Percentiles rank a stretch among this genome's conserved stretches.
These are phyloP conservation scores for Teratosphaeriaceae sp. DNA, from an alignment of 2,329 filamentous ascomycete species.

Conservation along the genomic window DNA sequence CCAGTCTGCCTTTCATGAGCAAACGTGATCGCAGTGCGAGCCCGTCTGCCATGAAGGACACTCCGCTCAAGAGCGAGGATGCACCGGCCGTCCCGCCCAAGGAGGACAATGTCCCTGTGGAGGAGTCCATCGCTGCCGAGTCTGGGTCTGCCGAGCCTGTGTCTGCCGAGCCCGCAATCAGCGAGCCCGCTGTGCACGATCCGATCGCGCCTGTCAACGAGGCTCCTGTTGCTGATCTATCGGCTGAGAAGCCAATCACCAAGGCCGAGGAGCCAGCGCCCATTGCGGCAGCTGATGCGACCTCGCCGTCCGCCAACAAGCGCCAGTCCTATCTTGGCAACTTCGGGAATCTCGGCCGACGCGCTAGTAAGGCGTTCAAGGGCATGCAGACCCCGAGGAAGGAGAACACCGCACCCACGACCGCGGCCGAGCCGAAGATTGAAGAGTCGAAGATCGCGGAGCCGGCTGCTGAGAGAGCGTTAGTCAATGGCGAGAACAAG, in stretches of 20 bases:
- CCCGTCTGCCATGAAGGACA: conserved; percentile 32
- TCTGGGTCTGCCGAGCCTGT: conserved; percentile 1
- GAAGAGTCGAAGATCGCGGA: conserved; percentile 12
- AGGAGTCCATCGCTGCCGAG: conserved; percentile 4
- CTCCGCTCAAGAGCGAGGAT: conserved; percentile 22
- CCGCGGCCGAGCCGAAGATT: conserved; percentile 14
- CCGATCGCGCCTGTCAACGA: conserved; percentile 18
- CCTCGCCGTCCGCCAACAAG: conserved; percentile 20
- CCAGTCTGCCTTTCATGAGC: conserved; percentile 23
- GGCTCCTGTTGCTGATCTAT: conserved; percentile 20
- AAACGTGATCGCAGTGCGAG: conserved; percentile 29
- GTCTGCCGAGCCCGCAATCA: conserved; percentile 1
- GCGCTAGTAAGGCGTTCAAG: conserved; percentile 30
- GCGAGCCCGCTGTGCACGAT: conserved; percentile 2
- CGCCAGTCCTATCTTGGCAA: conserved; percentile 27
- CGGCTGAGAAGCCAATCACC: conserved; percentile 19
- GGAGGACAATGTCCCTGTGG: conserved; percentile 19
- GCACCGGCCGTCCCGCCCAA: conserved; percentile 17
- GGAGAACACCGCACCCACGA: conserved; percentile 17
- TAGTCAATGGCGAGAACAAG: conserved; percentile 17
- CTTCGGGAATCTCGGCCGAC: conserved; percentile 21
- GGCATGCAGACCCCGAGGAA: conserved; percentile 26
- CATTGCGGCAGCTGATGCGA: conserved; percentile 12
- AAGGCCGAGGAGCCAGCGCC: conserved; percentile 16
- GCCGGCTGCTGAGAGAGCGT: conserved; percentile 10